Conservation (phyloP, 73 alveolate species). For the Tetrahymena malaccensis region DNA sequence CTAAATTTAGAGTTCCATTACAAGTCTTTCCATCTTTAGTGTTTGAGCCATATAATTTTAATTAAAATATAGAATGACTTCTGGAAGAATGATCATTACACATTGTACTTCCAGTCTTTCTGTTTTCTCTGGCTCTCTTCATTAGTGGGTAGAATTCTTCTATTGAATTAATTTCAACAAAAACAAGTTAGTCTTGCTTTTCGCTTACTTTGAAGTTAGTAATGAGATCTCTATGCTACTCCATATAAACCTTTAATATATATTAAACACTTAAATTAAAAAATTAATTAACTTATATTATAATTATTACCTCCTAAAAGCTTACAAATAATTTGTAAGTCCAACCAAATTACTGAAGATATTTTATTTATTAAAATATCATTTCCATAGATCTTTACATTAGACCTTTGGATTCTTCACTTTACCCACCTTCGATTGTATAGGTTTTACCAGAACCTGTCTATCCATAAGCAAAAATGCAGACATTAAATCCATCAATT, state of each 20-base stretch:
- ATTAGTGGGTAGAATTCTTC: neutral
- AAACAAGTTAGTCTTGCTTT: conserved; percentile 1
- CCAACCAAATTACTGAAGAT: conserved; percentile 32
- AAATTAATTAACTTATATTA: neutral
- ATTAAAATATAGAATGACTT: conserved; percentile 81
- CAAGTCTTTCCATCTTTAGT: conserved; percentile 6
- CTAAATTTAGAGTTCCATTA: conserved; percentile 78
- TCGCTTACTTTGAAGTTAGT: conserved; percentile 12
- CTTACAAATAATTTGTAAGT: conserved; percentile 1
- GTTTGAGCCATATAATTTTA: conserved; percentile 52
- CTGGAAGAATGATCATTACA: conserved; percentile 84
- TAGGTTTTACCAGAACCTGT: conserved; percentile 98
- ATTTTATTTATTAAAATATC: conserved; percentile 46
- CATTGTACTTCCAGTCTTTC: conserved; percentile 71
- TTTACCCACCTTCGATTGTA: conserved; percentile 90
- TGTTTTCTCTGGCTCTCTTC: conserved; percentile 17
- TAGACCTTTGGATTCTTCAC: conserved; percentile 79
- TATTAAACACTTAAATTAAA: neutral
- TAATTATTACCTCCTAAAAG: conserved; percentile 8
- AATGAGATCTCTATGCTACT: conserved; percentile 24
- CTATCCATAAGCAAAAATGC: conserved; percentile 98
- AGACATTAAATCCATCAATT: conserved; percentile 98
- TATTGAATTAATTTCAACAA: neutral
- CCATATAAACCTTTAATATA: neutral
- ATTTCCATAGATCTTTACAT: conserved; percentile 84